phyloP scores from a whole-genome alignment of 441 rosid species.

The California macrophylla region DNA sequence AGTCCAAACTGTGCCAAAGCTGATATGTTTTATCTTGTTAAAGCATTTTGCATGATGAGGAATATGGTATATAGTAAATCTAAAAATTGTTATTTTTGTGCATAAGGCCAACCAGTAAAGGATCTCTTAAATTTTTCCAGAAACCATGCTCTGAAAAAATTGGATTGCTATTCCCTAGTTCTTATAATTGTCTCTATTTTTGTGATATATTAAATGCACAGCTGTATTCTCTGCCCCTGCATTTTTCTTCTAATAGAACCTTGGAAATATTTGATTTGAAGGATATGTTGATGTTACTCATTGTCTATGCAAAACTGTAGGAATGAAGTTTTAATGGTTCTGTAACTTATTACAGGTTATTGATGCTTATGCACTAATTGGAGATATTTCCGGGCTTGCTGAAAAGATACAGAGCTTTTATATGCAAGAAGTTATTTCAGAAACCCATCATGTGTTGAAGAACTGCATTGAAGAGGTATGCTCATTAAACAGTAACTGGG shows the following conservation, averaged over 20 bases:
- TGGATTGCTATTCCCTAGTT: not conserved
- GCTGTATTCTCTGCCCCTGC: not conserved
- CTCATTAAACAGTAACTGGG: slow-evolving; percentile 6
- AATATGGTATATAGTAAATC: not conserved
- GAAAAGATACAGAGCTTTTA: slow-evolving; percentile 96
- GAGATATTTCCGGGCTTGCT: slow-evolving; percentile 93
- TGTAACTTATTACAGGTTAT: slow-evolving; percentile 50
- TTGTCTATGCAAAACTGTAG: slow-evolving; percentile 6
- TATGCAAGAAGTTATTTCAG: slow-evolving; percentile 95
- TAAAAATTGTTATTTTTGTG: not conserved
- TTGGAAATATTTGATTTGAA: slow-evolving; percentile 8
- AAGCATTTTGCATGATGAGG: slow-evolving; percentile 1
- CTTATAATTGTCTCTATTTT: not conserved
- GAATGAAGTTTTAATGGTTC: slow-evolving; percentile 13
- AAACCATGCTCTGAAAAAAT: not conserved
- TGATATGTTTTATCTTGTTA: not conserved
- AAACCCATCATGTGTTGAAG: slow-evolving; percentile 74
- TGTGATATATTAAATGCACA: not conserved
- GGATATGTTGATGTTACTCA: slow-evolving; percentile 4
- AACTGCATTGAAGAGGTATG: slow-evolving; percentile 68
- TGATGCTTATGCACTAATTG: slow-evolving; percentile 95
- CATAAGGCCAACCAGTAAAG: not conserved
- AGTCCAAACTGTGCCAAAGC: not conserved
- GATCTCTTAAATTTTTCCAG: not conserved
- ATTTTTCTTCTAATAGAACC: slow-evolving; percentile 9